Conservation (phyloP, 305 asterid genomes). For the Solanum hybrid region DNA sequence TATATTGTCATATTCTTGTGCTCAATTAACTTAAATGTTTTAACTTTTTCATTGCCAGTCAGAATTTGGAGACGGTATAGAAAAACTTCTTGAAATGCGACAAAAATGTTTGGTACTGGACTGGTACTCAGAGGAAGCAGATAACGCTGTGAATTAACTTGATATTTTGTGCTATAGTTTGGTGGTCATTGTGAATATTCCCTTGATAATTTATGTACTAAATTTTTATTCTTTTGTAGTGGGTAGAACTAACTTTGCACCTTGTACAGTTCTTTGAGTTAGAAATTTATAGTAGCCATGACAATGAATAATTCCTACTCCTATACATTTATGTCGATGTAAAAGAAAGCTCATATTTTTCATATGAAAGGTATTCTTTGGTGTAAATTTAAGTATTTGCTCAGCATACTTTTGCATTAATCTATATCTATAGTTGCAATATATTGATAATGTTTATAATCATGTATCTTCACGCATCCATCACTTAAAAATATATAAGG, state of each 20-base stretch:
- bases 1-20: neutral
- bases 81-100: neutral
- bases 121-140: neutral
- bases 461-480: too few species aligned
- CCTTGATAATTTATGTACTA: too few species aligned
- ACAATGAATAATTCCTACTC: neutral
- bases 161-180: too few species aligned
- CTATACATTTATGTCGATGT: neutral
- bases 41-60: neutral
- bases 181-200: too few species aligned
- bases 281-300: too few species aligned
- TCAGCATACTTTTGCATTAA: neutral
- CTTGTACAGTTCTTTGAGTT: too few species aligned
- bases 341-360: neutral
- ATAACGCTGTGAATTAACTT: too few species aligned
- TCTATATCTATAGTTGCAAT: neutral
- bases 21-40: neutral
- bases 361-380: neutral
- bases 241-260: too few species aligned
- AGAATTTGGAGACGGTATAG: neutral
- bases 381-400: neutral
- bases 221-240: too few species aligned
- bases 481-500: too few species aligned
- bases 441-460: too few species aligned
- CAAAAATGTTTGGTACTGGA: neutral